Conservation (phyloP, 2,329 filamentous ascomycete species). For the Nectriaceae sp. region DNA sequence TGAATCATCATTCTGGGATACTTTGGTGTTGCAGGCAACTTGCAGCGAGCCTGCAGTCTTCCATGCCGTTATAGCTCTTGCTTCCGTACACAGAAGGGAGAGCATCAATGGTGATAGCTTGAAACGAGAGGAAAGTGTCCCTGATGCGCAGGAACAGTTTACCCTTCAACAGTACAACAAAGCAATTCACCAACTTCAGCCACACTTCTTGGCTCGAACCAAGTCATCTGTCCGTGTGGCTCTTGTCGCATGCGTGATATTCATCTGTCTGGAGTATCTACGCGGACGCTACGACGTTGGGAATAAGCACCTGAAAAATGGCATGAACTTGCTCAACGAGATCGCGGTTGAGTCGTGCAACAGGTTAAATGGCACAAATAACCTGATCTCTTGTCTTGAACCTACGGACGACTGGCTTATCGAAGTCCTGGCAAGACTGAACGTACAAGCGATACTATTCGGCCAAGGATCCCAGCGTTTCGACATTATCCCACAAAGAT, state of each 20-base stretch:
- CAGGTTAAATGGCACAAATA: not conserved
- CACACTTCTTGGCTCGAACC: conserved; percentile 30
- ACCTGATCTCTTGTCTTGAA: not conserved
- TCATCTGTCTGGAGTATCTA: conserved; percentile 36
- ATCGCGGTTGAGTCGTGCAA: not conserved
- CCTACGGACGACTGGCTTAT: not conserved
- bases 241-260: conserved; percentile 41
- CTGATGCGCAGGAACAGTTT: conserved; percentile 19
- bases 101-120: no score
- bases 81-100: conserved; percentile 37
- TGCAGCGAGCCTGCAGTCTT: conserved; percentile 39
- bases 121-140: not conserved
- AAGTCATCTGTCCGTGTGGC: conserved; percentile 36
- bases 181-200: conserved; percentile 38
- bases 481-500: not conserved
- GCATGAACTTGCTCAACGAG: conserved; percentile 15
- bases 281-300: conserved; percentile 39
- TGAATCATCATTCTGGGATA: conserved; percentile 39
- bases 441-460: not conserved
- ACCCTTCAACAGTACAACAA: conserved; percentile 38
- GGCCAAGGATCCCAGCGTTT: not conserved
- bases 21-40: conserved; percentile 38
- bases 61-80: conserved; percentile 40
- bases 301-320: conserved; percentile 43
- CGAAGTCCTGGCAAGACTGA: not conserved